A percentile compares a stretch with the other conserved stretches of the same genome.
Evolutionary conservation across 352 stramenopile species (phyloP).

Genomic region (Hyaloperonospora brassicae): DNA sequence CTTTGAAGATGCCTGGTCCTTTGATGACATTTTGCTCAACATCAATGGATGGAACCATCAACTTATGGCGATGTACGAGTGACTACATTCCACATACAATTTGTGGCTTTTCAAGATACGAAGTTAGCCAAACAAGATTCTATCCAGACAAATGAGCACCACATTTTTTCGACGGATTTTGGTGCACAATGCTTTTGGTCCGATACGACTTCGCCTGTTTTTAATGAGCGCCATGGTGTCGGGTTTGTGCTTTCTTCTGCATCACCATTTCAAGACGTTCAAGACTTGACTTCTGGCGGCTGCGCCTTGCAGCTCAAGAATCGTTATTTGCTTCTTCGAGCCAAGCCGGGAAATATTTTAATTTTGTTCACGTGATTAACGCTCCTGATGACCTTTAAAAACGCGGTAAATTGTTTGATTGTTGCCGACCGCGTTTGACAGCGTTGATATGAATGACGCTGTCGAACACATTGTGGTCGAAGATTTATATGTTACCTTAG

Average conservation of each 20-base stretch:
- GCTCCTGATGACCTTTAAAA: slow-evolving; percentile 5
- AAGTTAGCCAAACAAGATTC: slow-evolving; percentile 15
- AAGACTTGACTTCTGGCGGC: slow-evolving; percentile 3
- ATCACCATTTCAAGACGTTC: slow-evolving; percentile 6
- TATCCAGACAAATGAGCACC: slow-evolving; percentile 8
- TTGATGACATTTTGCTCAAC: slow-evolving; percentile 12
- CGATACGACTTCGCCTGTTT: slow-evolving; percentile 7
- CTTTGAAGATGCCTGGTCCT: slow-evolving; percentile 7
- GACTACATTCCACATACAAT: slow-evolving; percentile 10
- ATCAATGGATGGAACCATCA: slow-evolving; percentile 11
- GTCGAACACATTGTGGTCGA: background rate
- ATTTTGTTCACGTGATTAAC: slow-evolving; percentile 13
- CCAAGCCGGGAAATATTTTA: background rate
- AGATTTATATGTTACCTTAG: background rate
- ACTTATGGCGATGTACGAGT: background rate
- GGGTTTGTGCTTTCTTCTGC: slow-evolving; percentile 9
- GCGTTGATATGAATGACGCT: background rate
- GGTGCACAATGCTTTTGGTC: slow-evolving; percentile 15
- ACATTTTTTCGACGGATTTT: slow-evolving; percentile 11
- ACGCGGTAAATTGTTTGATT: slow-evolving; percentile 5
- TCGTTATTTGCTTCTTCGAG: slow-evolving; percentile 14
- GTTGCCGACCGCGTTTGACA: background rate
- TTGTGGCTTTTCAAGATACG: slow-evolving; percentile 15
- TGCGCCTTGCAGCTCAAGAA: slow-evolving; percentile 4
- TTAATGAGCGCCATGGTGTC: slow-evolving; percentile 8